A percentile compares a stretch with the other conserved stretches of the same genome.
phyloP scores from a whole-genome alignment of 306 rosid species.

The cucumber (Cucumis sativus) region DNA sequence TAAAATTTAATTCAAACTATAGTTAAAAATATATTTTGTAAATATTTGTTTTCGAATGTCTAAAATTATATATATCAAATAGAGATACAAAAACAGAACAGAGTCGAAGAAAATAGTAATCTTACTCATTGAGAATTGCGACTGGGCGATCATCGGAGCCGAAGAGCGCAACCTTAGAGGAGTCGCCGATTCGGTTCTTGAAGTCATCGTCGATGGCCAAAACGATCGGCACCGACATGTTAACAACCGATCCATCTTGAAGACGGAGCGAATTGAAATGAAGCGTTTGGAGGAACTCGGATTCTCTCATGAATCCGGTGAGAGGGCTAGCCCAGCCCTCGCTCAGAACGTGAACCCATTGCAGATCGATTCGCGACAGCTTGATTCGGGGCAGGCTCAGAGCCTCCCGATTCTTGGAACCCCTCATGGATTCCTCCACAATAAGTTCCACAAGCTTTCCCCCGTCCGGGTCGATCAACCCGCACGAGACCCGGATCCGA shows the following conservation, averaged over 20 bases:
- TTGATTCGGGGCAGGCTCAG: constrained; percentile 45
- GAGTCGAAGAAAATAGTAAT: neutral
- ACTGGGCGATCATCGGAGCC: constrained; percentile 46
- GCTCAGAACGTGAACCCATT: constrained; percentile 86
- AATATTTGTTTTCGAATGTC: too few species aligned
- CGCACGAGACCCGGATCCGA: constrained; percentile 38
- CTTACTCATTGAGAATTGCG: constrained; percentile 80
- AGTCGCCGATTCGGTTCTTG: constrained; percentile 53
- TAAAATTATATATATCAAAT: neutral
- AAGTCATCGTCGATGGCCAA: constrained; percentile 72
- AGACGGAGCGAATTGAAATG: constrained; percentile 87
- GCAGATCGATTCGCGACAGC: constrained; percentile 59
- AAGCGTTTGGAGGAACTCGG: constrained; percentile 99
- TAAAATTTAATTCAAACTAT: too few species aligned
- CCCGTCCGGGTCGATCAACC: constrained; percentile 88
- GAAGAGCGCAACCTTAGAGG: constrained; percentile 58
- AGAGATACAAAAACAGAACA: too few species aligned
- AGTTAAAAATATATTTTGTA: too few species aligned
- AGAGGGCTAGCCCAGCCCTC: constrained; percentile 98
- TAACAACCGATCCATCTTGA: constrained; percentile 57
- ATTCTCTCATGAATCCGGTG: constrained; percentile 76
- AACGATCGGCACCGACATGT: constrained; percentile 91
- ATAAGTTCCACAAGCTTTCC: constrained; percentile 69
- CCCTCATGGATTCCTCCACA: constrained; percentile 36
- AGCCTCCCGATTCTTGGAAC: constrained; percentile 50